These are phyloP conservation scores for Cryphonectria naterciae DNA, from an alignment of 2,329 filamentous ascomycete genomes.

Conservation along the genomic window DNA sequence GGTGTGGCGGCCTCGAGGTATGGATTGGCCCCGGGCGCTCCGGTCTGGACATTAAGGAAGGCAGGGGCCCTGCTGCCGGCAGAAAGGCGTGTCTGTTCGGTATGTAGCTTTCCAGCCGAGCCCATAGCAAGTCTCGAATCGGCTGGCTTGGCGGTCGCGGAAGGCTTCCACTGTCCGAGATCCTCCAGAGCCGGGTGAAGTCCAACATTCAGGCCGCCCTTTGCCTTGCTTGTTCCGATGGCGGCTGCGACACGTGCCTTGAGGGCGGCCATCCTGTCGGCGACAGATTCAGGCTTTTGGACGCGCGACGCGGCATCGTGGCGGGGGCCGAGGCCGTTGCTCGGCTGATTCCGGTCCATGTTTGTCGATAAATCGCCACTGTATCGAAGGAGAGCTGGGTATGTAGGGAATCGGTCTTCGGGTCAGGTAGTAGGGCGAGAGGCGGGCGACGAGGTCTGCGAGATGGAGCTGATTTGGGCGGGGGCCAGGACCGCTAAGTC, in stretches of 20 bases:
- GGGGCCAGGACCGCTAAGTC: not conserved
- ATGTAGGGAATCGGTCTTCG: not conserved
- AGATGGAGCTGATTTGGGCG: not conserved
- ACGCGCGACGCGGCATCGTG: slow-evolving; percentile 59
- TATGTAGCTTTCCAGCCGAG: slow-evolving; percentile 41
- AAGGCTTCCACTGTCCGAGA: slow-evolving; percentile 51
- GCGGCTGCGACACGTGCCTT: slow-evolving; percentile 81
- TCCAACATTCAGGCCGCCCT: slow-evolving; percentile 73
- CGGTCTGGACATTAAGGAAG: slow-evolving; percentile 11
- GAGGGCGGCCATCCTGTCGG: slow-evolving; percentile 74
- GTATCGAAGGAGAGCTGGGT: not conserved
- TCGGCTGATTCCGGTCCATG: slow-evolving; percentile 58
- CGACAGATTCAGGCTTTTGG: slow-evolving; percentile 59
- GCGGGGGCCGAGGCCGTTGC: slow-evolving; percentile 55
- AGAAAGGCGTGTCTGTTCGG: slow-evolving; percentile 30
- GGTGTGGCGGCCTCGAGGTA: slow-evolving; percentile 82
- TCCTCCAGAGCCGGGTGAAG: slow-evolving; percentile 76
- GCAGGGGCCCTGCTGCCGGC: slow-evolving; percentile 15
- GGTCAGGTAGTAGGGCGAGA: not conserved
- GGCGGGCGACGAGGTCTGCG: not conserved
- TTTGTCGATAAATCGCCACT: not conserved
- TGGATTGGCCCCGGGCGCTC: slow-evolving; percentile 60
- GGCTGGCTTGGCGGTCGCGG: slow-evolving; percentile 43
- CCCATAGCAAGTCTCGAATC: slow-evolving; percentile 20
- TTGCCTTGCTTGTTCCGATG: slow-evolving; percentile 63